These are phyloP conservation scores for Leptographium flavum DNA, from an alignment of 2,329 filamentous ascomycete species.

Conservation along the genomic window DNA sequence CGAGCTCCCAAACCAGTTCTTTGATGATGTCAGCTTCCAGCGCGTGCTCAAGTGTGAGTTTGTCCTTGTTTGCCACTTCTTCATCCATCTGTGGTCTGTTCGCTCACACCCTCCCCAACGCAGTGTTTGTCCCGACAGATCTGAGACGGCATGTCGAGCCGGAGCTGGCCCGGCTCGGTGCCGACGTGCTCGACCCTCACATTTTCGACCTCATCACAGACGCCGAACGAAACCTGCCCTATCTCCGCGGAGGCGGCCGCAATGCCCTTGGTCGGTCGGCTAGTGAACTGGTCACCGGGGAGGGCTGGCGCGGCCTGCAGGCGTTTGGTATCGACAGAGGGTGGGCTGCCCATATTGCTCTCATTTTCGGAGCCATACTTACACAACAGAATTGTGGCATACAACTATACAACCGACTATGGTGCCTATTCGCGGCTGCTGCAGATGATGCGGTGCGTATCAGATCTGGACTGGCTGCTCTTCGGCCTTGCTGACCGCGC, in stretches of 20 bases:
- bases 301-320: constrained; percentile 52
- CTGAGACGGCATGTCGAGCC: constrained; percentile 24
- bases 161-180: constrained; percentile 32
- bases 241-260: constrained; percentile 38
- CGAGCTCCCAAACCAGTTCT: constrained; percentile 39
- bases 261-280: constrained; percentile 47
- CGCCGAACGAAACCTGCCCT: constrained; percentile 50
- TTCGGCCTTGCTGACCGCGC: background rate
- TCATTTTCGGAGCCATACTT: background rate
- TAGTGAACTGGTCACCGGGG: constrained; percentile 45
- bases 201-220: constrained; percentile 46
- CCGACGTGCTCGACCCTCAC: constrained; percentile 36
- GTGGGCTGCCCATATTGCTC: constrained; percentile 10
- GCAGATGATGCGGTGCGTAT: constrained; percentile 37
- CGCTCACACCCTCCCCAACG: background rate
- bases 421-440: constrained; percentile 38
- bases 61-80: background rate
- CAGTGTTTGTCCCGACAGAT: constrained; percentile 34
- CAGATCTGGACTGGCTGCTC: background rate
- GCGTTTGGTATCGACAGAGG: constrained; percentile 43
- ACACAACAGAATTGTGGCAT: constrained; percentile 33
- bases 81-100: background rate
- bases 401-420: constrained; percentile 41
- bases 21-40: constrained; percentile 38
- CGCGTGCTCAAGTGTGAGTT: constrained; percentile 34